Conservation (phyloP, 1,284 basidiomycete species). For the Ceraceosorus guamensis region DNA sequence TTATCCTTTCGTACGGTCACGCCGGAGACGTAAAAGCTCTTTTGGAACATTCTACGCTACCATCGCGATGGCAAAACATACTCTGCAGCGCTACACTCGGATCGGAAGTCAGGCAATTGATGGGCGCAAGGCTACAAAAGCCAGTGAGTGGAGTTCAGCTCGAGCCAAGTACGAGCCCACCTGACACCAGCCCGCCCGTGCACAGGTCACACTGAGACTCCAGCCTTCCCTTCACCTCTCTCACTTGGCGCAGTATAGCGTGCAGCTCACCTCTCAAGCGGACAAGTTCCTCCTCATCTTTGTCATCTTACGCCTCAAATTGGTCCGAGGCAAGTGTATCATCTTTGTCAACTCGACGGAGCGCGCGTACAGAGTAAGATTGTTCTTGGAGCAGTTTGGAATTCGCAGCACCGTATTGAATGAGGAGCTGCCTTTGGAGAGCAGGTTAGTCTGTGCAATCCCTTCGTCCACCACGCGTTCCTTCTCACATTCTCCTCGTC, state of each 20-base stretch:
- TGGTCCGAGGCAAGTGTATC: constrained; percentile 92
- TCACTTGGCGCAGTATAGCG: constrained; percentile 37
- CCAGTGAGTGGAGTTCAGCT: no score
- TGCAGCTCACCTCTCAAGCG: constrained; percentile 59
- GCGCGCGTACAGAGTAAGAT: constrained; percentile 83
- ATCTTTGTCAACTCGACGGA: constrained; percentile 97
- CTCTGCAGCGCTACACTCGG: constrained; percentile 98
- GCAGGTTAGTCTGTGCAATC: constrained; percentile 57
- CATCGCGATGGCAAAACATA: constrained; percentile 85
- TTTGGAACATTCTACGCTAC: constrained; percentile 63
- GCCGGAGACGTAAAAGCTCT: constrained; percentile 80
- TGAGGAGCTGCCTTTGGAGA: constrained; percentile 89
- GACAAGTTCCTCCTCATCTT: constrained; percentile 94
- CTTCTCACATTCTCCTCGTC: no score
- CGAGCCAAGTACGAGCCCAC: no score
- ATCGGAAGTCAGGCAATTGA: constrained; percentile 82
- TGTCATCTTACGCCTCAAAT: constrained; percentile 86
- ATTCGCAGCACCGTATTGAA: constrained; percentile 95
- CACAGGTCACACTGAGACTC: constrained; percentile 50
- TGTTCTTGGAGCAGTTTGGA: constrained; percentile 96
- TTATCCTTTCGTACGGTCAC: constrained; percentile 94
- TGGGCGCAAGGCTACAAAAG: constrained; percentile 75
- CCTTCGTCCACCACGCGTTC: no score
- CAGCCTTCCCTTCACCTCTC: background rate
- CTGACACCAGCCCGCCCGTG: no score